Base-by-base conservation (phyloP, 805 yeast genomes). In the Brettanomyces anomalus region DNA sequence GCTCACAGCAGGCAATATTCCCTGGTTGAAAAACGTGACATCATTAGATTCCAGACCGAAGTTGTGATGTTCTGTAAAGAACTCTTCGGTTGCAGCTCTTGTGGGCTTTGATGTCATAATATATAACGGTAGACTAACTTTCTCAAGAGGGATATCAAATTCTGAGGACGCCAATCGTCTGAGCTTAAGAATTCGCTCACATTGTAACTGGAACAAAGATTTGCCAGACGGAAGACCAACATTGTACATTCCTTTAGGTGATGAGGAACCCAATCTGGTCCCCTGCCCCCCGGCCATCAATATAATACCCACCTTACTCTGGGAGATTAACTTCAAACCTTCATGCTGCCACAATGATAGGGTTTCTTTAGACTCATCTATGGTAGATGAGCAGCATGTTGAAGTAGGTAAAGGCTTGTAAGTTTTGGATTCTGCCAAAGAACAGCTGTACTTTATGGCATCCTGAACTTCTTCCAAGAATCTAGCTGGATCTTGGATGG, bases 271-370 rank as follows among this genome's bases (percentile, higher is more conserved):
- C 43, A 93, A 70, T 48, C 99, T 73, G 6, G 97, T 85, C 28
- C 99, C 99, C 63, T 93, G 98, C 40, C 99, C 99, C 44, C 99
- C 99, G 11, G 99, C 97, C 85, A 93, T 82, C 41, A 93, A 69
- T 36, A 93, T 70, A 4, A 93, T 90, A 30, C 87, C 98, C 19
- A 90, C 97, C 55, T 83, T 76, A 49, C 81, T 81, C 13, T 68
- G 61, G 15, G 75, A 61, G 42, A 93, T 81, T 26, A 90, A 84
- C 20, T 76, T 66, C 15, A 81, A 61, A 13, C 98, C 99, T 13
- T 52, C 36, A 4, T 47, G 49, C 35, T 61, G 49, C 55, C 72
- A 62, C 8, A 46, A 45, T 5, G 56, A 46, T 21, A 59, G 47
- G 7, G 58, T 53, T 11, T 57, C 61, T 3, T 61, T 46, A 2